Conservation (phyloP, 768 basidiomycete species). For the Auricularia cornea region DNA sequence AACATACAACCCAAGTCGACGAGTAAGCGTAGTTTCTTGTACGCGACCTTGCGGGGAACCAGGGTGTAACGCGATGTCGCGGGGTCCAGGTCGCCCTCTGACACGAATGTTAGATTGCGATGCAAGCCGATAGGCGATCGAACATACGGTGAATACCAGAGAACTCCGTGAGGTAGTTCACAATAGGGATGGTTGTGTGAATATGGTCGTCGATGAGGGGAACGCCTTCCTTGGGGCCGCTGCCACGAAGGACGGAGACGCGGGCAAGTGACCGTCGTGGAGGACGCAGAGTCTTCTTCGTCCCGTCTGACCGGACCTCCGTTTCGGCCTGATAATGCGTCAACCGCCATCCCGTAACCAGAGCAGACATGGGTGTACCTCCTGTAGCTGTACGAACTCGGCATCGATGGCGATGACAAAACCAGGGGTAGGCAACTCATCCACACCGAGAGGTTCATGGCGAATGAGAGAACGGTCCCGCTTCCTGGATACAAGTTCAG, state of each 20-base stretch:
- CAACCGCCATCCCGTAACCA: background rate
- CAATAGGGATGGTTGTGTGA: constrained; percentile 89
- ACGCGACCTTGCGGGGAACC: constrained; percentile 94
- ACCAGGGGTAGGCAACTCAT: constrained; percentile 79
- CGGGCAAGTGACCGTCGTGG: constrained; percentile 87
- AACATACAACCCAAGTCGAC: constrained; percentile 96
- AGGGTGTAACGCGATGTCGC: constrained; percentile 75
- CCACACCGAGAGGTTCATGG: constrained; percentile 61
- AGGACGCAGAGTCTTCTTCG: constrained; percentile 85
- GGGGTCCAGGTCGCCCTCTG: constrained; percentile 78
- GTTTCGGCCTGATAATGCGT: constrained; percentile 66
- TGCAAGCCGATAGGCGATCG: too few relatives aligned
- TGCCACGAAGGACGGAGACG: constrained; percentile 87
- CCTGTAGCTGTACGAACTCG: constrained; percentile 96
- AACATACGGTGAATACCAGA: constrained; percentile 97
- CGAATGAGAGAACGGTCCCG: constrained; percentile 65
- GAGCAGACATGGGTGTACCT: constrained; percentile 35
- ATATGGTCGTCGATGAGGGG: constrained; percentile 99
- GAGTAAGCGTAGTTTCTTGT: constrained; percentile 89
- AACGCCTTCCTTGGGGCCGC: constrained; percentile 66
- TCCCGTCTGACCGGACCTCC: constrained; percentile 91
- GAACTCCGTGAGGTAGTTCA: constrained; percentile 94
- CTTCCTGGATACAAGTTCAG: constrained; percentile 39
- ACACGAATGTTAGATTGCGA: constrained; percentile 8
- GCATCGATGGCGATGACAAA: constrained; percentile 93